Base-by-base conservation (phyloP, 345 rosid species). In the Hirschfeldia incana region DNA sequence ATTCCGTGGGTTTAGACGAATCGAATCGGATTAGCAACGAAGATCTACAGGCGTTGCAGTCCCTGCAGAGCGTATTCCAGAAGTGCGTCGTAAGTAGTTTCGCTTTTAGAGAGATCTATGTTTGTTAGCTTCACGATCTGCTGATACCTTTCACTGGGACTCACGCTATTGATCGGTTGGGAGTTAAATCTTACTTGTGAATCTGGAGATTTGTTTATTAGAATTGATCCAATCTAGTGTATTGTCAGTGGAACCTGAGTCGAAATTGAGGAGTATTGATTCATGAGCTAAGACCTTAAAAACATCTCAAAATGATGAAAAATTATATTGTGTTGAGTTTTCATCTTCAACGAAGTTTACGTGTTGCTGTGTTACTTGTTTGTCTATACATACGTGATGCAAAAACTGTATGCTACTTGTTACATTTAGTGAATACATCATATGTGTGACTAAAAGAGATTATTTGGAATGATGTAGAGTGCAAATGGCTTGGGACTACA, bases 401-500 rank as follows among this genome's bases (percentile, higher is more conserved):
- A n/a, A n/a, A n/a, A n/a, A n/a, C 12, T 27, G 33, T 53, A 3
- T 0, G 15, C 8, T 30, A 29, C 16, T 44, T 76, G 2, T 53
- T 57, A 46, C 3, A 44, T 12, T 42, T 29, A 11, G 1, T 75
- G 33, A 61, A 32, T 44, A 46, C 34, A 51, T 8, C 44, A 58
- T 21, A 21, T 2, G 32, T 59, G 11, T 73, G 44, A 58, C 37
- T 64, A 6, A 26, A 64, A 33, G 16, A 33, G 9, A 15, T 60
- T 34, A 42, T 60, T 64, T 73, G 65, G 70, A 30, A 70, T 79
- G 72, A n/a, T 90, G 85, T 84, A 93, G 98, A 80, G 85, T 66
- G 97, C 91, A 67, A 96, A 93, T 82, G 98, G 98, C 34, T 84
- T 96, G 79, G 99, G 98, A 67, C 82, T 93, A 82, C 84, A 86